phyloP scores from a whole-genome alignment of 2,329 filamentous ascomycete species.

The Plenodomus tracheiphilus region DNA sequence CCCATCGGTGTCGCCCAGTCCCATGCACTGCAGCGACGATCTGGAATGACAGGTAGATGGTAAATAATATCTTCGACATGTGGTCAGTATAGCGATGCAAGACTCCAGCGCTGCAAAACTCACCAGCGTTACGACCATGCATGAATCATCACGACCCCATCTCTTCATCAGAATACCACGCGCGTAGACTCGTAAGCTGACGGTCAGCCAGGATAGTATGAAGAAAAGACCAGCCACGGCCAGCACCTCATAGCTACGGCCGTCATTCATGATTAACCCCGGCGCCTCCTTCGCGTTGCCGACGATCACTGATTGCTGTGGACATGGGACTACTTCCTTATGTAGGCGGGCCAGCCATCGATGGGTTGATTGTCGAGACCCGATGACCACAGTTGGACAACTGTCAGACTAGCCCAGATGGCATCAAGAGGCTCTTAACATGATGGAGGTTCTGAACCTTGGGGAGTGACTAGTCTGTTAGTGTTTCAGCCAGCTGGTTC shows the following conservation, averaged over 20 bases:
- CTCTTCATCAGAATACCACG: constrained; percentile 41
- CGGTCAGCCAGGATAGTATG: constrained; percentile 43
- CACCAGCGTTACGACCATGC: constrained; percentile 45
- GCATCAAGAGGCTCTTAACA: background rate
- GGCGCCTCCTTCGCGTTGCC: too few species aligned
- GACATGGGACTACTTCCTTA: background rate
- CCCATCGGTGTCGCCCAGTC: constrained; percentile 43
- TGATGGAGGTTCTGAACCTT: background rate
- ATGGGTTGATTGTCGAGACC: background rate
- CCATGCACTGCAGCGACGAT: constrained; percentile 46
- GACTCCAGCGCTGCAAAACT: background rate
- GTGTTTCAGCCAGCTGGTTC: constrained; percentile 1
- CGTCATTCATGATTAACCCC: constrained; percentile 14
- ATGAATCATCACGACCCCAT: constrained; percentile 48
- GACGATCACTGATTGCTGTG: too few species aligned
- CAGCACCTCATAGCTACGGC: constrained; percentile 26
- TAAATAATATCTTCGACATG: constrained; percentile 40
- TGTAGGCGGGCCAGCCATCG: background rate
- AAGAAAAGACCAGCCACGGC: constrained; percentile 44
- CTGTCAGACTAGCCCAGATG: background rate
- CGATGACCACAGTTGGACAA: background rate
- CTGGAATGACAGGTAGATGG: constrained; percentile 46
- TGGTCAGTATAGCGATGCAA: background rate
- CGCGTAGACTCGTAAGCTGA: constrained; percentile 44
- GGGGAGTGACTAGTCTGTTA: background rate